Percentiles rank a stretch among this genome's conserved stretches.
Evolutionary conservation across 2,329 filamentous ascomycete genomes (phyloP).

Genomic region (Chaetothyriales sp.): DNA sequence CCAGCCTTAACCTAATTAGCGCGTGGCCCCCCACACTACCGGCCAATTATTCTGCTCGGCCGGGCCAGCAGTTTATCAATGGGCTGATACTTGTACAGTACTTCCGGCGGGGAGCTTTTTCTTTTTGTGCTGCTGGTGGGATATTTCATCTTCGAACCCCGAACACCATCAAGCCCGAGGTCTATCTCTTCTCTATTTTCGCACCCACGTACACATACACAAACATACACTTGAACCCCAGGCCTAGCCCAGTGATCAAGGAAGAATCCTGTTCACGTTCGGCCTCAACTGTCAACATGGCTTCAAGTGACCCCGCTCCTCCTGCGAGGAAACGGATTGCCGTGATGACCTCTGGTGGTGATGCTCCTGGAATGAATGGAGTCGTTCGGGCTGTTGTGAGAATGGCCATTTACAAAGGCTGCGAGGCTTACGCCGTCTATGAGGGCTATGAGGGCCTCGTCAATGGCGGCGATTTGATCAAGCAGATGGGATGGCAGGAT

Average conservation of each 20-base stretch:
- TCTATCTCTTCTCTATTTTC: background rate
- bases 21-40: no score
- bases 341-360: conserved; percentile 87
- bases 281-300: conserved; percentile 15
- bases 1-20: background rate
- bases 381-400: conserved; percentile 81
- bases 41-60: background rate
- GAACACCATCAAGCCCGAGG: background rate
- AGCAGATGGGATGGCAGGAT: conserved; percentile 77
- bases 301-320: conserved; percentile 8
- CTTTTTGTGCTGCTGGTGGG: no score
- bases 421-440: conserved; percentile 67
- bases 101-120: background rate
- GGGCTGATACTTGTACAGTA: background rate
- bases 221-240: background rate
- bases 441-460: conserved; percentile 96
- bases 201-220: background rate
- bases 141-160: background rate
- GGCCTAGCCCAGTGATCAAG: background rate
- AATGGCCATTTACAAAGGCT: conserved; percentile 72
- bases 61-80: background rate
- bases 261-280: background rate
- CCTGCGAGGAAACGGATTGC: conserved; percentile 51
- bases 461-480: conserved; percentile 73
- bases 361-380: conserved; percentile 89